Evolutionary conservation across 2,329 filamentous ascomycete genomes (phyloP), one percentile per base, ranked within the genome.

Genomic region (Colletotrichum filicis): DNA sequence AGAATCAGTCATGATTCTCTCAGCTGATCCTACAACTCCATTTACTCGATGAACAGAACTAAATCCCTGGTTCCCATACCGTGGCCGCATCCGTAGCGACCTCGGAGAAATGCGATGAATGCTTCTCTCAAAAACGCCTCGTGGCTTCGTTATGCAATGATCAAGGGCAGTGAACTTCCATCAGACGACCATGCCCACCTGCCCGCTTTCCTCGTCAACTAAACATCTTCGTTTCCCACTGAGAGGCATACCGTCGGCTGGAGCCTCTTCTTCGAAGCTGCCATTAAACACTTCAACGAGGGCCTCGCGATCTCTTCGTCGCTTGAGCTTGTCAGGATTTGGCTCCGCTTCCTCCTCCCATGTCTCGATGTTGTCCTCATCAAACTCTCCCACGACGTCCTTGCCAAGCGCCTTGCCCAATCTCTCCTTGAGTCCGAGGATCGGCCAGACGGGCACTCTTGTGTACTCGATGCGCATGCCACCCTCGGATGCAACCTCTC

Each of bases 381-480:
- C 79, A 28, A 80, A 80, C 24, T 82, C 77, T 26, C 88, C 88
- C 4, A 88, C 85, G 14, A 90, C 75, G 4, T 89, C 87, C 22
- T 80, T 78, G 8, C 89, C 88, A 0, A 91, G 80, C 3, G 87
- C 89, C 74, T 85, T 84, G 52, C 87, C 87, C 0, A 91, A 81
- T 6, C 89, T 85, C 77, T 90, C 88, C 71, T 86, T 86, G 7
- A 91, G 82, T 4, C 88, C 89, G 0, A 89, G 77, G 6, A 90
- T 83, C 0, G 89, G 89, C 87, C 87, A 90, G 30, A 87, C 82
- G 0, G 86, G 85, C 2, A 91, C 86, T 8, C 83, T 83, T 2
- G 82, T 82, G 77, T 87, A 86, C 42, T 85, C 82, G 24, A 91
- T 86, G 46, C 80, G 80, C 72, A 91, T 79, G 2, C 84, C 83